A percentile compares a stretch with the other conserved stretches of the same genome.
These are phyloP conservation scores for Colletotrichum aenigma DNA, from an alignment of 2,329 filamentous ascomycete species.

Conservation along the genomic window DNA sequence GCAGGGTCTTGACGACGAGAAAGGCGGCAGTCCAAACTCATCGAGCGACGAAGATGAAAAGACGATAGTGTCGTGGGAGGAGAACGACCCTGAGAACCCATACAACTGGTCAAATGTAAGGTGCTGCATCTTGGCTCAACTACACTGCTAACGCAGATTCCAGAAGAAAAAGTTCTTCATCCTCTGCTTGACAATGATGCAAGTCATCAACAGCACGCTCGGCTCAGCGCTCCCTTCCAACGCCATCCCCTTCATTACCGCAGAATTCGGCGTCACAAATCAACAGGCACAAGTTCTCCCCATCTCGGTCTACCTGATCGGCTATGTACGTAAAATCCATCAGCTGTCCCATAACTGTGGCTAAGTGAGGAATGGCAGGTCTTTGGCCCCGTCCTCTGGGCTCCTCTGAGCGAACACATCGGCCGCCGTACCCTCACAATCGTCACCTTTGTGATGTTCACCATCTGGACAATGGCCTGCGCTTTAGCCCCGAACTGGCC, in stretches of 20 bases:
- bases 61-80: constrained; percentile 40
- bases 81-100: constrained; percentile 55
- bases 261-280: constrained; percentile 60
- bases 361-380: not conserved
- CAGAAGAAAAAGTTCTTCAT: constrained; percentile 60
- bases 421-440: constrained; percentile 56
- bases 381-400: constrained; percentile 65
- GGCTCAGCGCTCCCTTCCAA: constrained; percentile 69
- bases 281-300: constrained; percentile 54
- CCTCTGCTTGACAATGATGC: constrained; percentile 57
- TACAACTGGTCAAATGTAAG: constrained; percentile 53
- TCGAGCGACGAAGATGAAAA: constrained; percentile 33
- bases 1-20: constrained; percentile 30
- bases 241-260: constrained; percentile 60
- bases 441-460: constrained; percentile 51
- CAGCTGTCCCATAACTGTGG: not conserved
- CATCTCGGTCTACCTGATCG: constrained; percentile 67
- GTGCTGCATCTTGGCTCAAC: not conserved
- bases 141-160: not conserved
- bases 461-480: constrained; percentile 58
- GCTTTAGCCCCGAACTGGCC: constrained; percentile 58
- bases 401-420: constrained; percentile 69
- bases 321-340: constrained; percentile 50
- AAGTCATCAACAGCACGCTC: constrained; percentile 72
- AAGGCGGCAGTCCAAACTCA: not conserved